phyloP scores from a whole-genome alignment of 768 basidiomycete species.

The Leccinum rimulosum region DNA sequence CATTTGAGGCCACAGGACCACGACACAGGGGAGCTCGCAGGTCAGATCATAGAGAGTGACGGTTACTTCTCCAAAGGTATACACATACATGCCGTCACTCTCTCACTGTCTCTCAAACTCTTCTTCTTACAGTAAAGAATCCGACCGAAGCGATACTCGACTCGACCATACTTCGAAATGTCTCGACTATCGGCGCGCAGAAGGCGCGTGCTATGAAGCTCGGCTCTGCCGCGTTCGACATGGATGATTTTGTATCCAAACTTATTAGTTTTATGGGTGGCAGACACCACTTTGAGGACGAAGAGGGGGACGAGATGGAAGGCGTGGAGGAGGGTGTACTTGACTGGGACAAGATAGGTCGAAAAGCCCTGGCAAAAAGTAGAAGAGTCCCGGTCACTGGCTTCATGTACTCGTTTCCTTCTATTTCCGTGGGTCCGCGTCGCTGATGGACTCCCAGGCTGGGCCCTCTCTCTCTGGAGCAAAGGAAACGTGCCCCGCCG shows the following conservation, averaged over 20 bases:
- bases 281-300: constrained; percentile 44
- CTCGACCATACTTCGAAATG: constrained; percentile 73
- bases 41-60: constrained; percentile 58
- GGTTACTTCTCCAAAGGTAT: constrained; percentile 62
- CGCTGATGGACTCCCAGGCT: constrained; percentile 57
- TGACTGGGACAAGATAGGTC: constrained; percentile 86
- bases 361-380: constrained; percentile 78
- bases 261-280: constrained; percentile 78
- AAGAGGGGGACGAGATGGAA: constrained; percentile 52
- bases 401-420: constrained; percentile 68
- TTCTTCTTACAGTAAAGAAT: constrained; percentile 54
- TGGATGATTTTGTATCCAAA: constrained; percentile 84
- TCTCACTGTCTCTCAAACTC: constrained; percentile 1
- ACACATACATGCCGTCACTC: constrained; percentile 5
- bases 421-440: background rate
- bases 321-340: constrained; percentile 49
- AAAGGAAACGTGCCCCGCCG: constrained; percentile 63
- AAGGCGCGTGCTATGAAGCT: constrained; percentile 92
- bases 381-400: constrained; percentile 77
- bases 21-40: constrained; percentile 52
- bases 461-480: constrained; percentile 85
- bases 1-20: constrained; percentile 55
- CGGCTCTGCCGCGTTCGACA: constrained; percentile 84
- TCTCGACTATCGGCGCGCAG: constrained; percentile 75
- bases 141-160: constrained; percentile 91